A percentile compares a stretch with the other conserved stretches of the same genome.
phyloP scores from a whole-genome alignment of 176 grass and related monocot species.

The Pontederia crassipes region DNA sequence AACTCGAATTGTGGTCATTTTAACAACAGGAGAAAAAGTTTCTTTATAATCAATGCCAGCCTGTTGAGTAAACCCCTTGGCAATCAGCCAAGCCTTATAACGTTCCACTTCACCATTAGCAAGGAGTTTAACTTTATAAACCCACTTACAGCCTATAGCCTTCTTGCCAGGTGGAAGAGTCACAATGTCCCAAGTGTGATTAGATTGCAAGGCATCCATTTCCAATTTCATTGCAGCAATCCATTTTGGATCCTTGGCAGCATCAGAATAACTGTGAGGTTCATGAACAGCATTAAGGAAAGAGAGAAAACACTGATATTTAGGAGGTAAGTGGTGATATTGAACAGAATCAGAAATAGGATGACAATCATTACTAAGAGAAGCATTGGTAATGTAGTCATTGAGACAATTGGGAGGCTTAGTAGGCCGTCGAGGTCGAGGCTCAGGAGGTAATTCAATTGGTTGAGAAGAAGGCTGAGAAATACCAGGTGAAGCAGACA shows the following conservation, averaged over 20 bases:
- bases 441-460: no score
- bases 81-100: neutral
- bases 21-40: neutral
- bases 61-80: neutral
- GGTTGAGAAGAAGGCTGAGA: no score
- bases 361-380: no score
- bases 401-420: no score
- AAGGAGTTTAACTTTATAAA: neutral
- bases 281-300: no score
- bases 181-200: neutral
- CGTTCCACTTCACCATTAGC: neutral
- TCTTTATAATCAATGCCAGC: neutral
- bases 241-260: neutral
- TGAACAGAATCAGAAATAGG: no score
- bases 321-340: no score
- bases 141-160: neutral
- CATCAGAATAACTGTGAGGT: no score
- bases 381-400: no score
- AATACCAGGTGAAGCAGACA: no score
- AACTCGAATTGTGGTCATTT: neutral
- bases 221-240: neutral
- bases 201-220: neutral
- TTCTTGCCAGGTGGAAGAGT: neutral
- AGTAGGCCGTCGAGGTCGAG: no score
- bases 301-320: no score